Conservation (phyloP, 1,284 basidiomycete species). For the Naganishia liquefaciens region DNA sequence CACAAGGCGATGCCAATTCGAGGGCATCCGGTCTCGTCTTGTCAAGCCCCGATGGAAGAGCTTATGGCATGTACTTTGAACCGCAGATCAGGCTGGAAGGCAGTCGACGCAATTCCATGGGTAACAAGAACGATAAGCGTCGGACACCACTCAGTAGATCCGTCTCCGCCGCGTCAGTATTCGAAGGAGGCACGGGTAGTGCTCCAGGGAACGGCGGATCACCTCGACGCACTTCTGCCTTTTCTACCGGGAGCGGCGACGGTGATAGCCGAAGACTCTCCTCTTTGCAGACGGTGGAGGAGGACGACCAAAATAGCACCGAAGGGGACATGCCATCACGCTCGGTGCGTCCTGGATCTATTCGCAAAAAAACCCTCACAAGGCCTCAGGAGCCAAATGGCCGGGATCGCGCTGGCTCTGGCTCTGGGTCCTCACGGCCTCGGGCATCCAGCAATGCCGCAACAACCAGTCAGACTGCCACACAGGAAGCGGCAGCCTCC, state of each 20-base stretch:
- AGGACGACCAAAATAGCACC: conserved; percentile 22
- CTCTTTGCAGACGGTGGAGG: conserved; percentile 24
- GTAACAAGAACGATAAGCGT: conserved; percentile 26
- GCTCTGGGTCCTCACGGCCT: background rate
- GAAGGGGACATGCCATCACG: conserved; percentile 5
- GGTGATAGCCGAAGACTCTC: conserved; percentile 27
- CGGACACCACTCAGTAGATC: conserved; percentile 20
- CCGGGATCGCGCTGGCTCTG: conserved; percentile 12
- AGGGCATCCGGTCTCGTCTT: conserved; percentile 86
- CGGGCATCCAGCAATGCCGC: background rate
- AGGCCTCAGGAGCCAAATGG: conserved; percentile 4
- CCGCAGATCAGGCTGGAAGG: conserved; percentile 57
- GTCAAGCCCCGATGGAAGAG: conserved; percentile 87
- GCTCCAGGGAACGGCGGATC: background rate
- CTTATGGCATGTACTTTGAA: conserved; percentile 92
- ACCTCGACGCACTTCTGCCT: conserved; percentile 25
- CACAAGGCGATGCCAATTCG: conserved; percentile 50
- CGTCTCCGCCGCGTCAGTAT: conserved; percentile 14
- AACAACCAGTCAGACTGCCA: background rate
- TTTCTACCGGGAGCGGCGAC: conserved; percentile 16
- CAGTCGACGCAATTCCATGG: conserved; percentile 22
- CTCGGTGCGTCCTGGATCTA: background rate
- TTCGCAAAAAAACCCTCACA: conserved; percentile 20
- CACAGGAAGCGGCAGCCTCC: conserved; percentile 6
- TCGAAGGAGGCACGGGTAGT: conserved; percentile 17